Evolutionary conservation across 768 basidiomycete species (phyloP), one percentile per base, ranked within the genome.

Genomic region (Antrodiella citrinella): DNA sequence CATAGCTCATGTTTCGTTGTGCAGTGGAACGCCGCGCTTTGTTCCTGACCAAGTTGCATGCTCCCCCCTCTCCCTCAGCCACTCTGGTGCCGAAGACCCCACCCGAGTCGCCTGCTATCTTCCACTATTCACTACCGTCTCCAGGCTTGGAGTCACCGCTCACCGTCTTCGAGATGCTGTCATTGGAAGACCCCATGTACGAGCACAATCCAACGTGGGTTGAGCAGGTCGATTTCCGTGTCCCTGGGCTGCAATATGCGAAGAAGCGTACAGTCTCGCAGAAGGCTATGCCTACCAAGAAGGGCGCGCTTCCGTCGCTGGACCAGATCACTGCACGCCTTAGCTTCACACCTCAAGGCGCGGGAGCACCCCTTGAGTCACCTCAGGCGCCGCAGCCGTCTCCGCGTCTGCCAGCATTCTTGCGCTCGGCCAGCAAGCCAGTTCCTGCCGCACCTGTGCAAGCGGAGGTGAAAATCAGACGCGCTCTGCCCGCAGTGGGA

Each of bases 241-340:
- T 72, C 15, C 69, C 63, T 47, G 63, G 62, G 44, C 54, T 53
- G 21, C 15, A 45, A 47, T 46, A n/a, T 35, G 46, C 46, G 50
- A 51, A 55, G 54, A 51, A 55, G 54, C 53, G 21, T n/a, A 44
- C 26, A 12, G 25, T 49, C 10, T 46, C 54, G 26, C 48, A 47
- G 44, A 44, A 49, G n/a, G 53, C 61, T 26, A 49, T 59, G n/a
- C 55, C 54, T 19, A 30, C 51, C 15, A 49, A 46, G 54, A 52
- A 48, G 46, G 67, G 65, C 53, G 56, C 62, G 40, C 60, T 81
- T 30, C 86, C 86, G 19, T 88, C 86, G 21, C 77, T 90, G 52
- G 86, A 86, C 56, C 81, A 89, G 59, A 88, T 89, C 51, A 78
- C 80, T 25, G 81, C 85, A 39, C 84, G 74, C 54, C 58, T 86